phyloP scores from a whole-genome alignment of 208 protist genomes.

The Plasmodiophora brassicae region DNA sequence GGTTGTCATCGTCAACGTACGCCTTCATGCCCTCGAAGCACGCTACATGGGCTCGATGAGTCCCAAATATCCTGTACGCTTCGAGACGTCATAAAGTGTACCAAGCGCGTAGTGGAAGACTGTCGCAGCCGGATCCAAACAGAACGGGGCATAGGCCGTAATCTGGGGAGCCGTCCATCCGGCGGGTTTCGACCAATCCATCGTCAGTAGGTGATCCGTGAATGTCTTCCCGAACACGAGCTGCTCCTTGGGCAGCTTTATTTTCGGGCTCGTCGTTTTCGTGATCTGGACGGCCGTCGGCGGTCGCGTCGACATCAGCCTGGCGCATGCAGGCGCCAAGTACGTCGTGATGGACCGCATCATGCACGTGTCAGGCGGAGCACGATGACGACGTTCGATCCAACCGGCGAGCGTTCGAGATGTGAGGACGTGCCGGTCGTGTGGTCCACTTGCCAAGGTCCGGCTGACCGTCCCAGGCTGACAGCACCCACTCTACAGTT shows the following conservation, averaged over 20 bases:
- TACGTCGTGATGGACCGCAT: no score
- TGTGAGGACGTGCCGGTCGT: no score
- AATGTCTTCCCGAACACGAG: slow-evolving; percentile 84
- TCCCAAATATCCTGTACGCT: not conserved
- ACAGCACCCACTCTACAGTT: no score
- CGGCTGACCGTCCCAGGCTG: no score
- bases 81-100: slow-evolving; percentile 40
- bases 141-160: slow-evolving; percentile 72
- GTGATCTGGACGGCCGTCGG: not conserved
- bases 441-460: no score
- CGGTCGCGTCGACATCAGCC: not conserved
- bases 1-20: slow-evolving; percentile 76
- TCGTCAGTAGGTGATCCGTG: slow-evolving; percentile 88
- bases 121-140: slow-evolving; percentile 73
- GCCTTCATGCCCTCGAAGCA: slow-evolving; percentile 98
- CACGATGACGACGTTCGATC: no score
- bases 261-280: slow-evolving; percentile 50
- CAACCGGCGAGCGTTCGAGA: no score
- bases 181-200: slow-evolving; percentile 69
- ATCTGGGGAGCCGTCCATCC: slow-evolving; percentile 81
- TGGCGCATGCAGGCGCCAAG: no score
- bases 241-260: slow-evolving; percentile 48
- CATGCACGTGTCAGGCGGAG: no score
- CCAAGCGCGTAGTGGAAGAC: slow-evolving; percentile 86
- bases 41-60: slow-evolving; percentile 38